These are phyloP conservation scores for Thecaphora thlaspeos DNA, from an alignment of 1,284 basidiomycete species.

Conservation along the genomic window DNA sequence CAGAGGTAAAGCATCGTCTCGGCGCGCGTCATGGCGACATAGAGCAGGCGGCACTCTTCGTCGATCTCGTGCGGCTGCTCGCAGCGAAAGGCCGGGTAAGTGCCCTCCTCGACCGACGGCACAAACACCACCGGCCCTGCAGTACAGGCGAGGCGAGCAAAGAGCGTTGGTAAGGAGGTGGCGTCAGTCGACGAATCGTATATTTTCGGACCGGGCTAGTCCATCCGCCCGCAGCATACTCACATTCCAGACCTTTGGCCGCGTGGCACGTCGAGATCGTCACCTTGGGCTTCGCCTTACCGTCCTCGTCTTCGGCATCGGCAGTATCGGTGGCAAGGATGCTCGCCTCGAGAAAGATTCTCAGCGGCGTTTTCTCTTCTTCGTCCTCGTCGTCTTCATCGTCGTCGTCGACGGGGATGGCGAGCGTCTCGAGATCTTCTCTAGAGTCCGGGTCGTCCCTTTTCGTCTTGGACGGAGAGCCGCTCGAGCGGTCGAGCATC, in stretches of 20 bases:
- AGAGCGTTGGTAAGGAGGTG: too few relatives aligned
- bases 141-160: too few relatives aligned
- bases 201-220: too few relatives aligned
- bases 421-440: conserved; percentile 2
- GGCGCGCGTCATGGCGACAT: conserved; percentile 86
- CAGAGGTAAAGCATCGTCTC: conserved; percentile 73
- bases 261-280: conserved; percentile 84
- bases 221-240: not conserved
- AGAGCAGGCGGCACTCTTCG: conserved; percentile 81
- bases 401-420: conserved; percentile 5
- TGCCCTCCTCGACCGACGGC: conserved; percentile 67
- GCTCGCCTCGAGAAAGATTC: conserved; percentile 78
- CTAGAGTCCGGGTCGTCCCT: not conserved
- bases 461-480: conserved; percentile 9
- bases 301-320: conserved; percentile 19
- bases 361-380: conserved; percentile 63
- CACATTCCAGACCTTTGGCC: conserved; percentile 81
- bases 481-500: conserved; percentile 6
- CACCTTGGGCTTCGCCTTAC: conserved; percentile 66
- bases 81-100: conserved; percentile 74
- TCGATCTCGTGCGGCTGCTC: conserved; percentile 67
- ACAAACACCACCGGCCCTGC: conserved; percentile 75
- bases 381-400: conserved; percentile 24
- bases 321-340: conserved; percentile 81
- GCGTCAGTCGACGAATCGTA: too few relatives aligned